phyloP scores from a whole-genome alignment of 805 yeast genomes.

The Candida caryicola region DNA sequence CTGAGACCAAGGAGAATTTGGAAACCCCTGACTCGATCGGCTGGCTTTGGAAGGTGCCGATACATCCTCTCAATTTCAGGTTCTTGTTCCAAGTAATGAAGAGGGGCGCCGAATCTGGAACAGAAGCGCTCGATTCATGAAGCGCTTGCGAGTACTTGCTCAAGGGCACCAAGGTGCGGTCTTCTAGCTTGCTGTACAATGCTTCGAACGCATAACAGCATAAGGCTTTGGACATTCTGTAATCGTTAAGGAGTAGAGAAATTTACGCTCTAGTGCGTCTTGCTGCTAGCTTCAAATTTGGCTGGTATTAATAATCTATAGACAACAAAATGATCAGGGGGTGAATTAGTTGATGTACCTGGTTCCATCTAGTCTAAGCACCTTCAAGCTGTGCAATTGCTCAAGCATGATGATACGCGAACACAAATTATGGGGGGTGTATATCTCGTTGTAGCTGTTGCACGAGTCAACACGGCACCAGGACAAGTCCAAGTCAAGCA shows the following conservation, averaged over 20 bases:
- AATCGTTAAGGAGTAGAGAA: too few relatives aligned
- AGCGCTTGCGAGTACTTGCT: slow-evolving; percentile 11
- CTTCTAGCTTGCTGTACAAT: slow-evolving; percentile 20
- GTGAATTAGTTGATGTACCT: not conserved
- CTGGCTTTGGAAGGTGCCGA: slow-evolving; percentile 74
- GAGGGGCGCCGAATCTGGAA: slow-evolving; percentile 49
- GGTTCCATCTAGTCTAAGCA: not conserved
- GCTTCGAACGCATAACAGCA: slow-evolving; percentile 39
- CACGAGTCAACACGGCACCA: slow-evolving; percentile 10
- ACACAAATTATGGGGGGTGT: not conserved
- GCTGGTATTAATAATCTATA: too few relatives aligned
- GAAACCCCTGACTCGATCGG: slow-evolving; percentile 56
- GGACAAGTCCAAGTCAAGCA: slow-evolving; percentile 14
- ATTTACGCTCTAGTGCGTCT: too few relatives aligned
- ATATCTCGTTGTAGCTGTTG: not conserved
- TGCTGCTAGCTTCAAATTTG: too few relatives aligned
- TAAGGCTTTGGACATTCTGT: slow-evolving; percentile 35
- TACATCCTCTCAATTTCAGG: slow-evolving; percentile 75
- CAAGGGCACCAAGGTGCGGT: slow-evolving; percentile 13
- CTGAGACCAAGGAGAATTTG: slow-evolving; percentile 58
- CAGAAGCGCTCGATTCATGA: slow-evolving; percentile 8
- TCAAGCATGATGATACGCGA: not conserved
- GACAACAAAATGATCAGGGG: too few relatives aligned
- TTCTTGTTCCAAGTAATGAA: slow-evolving; percentile 84
- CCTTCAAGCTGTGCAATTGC: not conserved